Evolutionary conservation across 2,329 filamentous ascomycete genomes (phyloP).

Genomic region (Penicillium sp.): DNA sequence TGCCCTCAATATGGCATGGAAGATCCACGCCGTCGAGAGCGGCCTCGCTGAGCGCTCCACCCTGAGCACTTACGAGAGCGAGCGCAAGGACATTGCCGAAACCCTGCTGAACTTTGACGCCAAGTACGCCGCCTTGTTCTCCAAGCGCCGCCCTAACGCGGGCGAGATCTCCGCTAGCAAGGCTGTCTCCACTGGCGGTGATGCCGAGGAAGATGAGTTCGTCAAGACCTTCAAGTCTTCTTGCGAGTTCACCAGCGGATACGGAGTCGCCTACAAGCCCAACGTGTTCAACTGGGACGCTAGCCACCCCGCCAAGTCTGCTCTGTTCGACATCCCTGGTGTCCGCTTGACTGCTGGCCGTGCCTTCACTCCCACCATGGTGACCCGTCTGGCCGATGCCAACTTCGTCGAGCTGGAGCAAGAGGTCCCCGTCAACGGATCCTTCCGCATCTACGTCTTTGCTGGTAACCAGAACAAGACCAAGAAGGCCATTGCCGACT

Average conservation of each 20-base stretch:
- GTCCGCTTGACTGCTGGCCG: conserved; percentile 74
- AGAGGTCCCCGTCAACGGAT: conserved; percentile 84
- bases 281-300: conserved; percentile 86
- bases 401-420: conserved; percentile 92
- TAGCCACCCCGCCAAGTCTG: conserved; percentile 72
- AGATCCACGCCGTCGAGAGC: conserved; percentile 86
- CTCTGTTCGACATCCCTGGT: conserved; percentile 69
- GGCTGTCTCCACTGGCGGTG: conserved; percentile 33
- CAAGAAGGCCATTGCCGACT: conserved; percentile 69
- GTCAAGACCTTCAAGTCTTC: conserved; percentile 88
- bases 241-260: conserved; percentile 91
- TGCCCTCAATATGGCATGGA: conserved; percentile 92
- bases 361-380: conserved; percentile 76
- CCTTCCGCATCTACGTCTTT: conserved; percentile 86
- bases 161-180: conserved; percentile 72
- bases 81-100: conserved; percentile 84
- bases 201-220: conserved; percentile 68
- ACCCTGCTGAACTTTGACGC: conserved; percentile 85
- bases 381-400: conserved; percentile 85
- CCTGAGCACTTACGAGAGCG: conserved; percentile 83
- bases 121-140: conserved; percentile 89
- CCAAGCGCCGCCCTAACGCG: conserved; percentile 73
- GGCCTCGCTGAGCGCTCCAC: conserved; percentile 78
- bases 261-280: conserved; percentile 82
- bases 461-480: conserved; percentile 71